phyloP scores from a whole-genome alignment of 1,139 yeast species.

The Geotrichum carabidarum region DNA sequence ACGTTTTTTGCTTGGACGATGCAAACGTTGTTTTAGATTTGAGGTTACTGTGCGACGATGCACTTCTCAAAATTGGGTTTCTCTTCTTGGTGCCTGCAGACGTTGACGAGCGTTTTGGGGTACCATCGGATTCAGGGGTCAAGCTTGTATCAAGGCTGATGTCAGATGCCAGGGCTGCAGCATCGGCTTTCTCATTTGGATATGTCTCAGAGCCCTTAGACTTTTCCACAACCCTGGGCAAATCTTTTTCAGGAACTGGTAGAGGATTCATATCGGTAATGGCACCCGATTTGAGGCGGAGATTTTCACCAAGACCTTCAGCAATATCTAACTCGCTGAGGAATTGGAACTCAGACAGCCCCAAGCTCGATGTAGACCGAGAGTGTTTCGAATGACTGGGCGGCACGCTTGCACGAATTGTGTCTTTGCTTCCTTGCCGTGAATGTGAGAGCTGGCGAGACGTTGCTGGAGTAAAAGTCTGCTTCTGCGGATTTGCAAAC shows the following conservation, averaged over 20 bases:
- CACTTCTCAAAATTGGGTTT: slow-evolving; percentile 24
- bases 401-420: slow-evolving; percentile 11
- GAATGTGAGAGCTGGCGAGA: slow-evolving; percentile 5
- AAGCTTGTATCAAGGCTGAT: background rate
- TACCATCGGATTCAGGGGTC: slow-evolving; percentile 1
- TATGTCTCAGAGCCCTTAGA: too few species aligned
- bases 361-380: slow-evolving; percentile 12
- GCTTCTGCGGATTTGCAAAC: background rate
- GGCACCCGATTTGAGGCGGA: background rate
- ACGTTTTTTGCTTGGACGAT: slow-evolving; percentile 49
- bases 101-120: slow-evolving; percentile 10
- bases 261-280: background rate
- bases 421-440: slow-evolving; percentile 12
- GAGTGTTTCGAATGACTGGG: slow-evolving; percentile 9
- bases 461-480: slow-evolving; percentile 1
- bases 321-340: background rate
- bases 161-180: background rate
- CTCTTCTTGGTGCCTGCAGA: slow-evolving; percentile 15
- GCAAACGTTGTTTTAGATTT: slow-evolving; percentile 2
- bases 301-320: background rate
- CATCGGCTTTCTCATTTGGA: background rate
- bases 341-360: slow-evolving; percentile 14
- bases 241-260: slow-evolving; percentile 13
- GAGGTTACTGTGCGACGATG: slow-evolving; percentile 32
- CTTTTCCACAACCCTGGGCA: background rate